Conservation (phyloP, 2,329 filamentous ascomycete species). For the Aureobasidium vineae region DNA sequence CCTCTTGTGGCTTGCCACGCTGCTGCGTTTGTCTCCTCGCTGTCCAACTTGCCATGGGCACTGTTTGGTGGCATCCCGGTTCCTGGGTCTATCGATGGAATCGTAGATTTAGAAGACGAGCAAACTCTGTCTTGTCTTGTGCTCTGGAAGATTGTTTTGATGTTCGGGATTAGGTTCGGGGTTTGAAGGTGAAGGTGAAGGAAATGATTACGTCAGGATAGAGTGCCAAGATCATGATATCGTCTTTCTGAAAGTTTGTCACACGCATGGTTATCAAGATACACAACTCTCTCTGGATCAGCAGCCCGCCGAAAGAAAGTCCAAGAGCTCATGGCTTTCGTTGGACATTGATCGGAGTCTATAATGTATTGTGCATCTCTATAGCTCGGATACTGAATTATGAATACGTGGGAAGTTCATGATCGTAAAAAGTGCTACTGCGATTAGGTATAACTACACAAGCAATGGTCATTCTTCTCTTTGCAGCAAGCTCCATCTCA, state of each 20-base stretch:
- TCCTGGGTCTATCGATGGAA: not conserved
- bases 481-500: not conserved
- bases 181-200: conserved; percentile 7
- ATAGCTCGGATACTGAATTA: not conserved
- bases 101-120: not conserved
- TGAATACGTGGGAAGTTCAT: not conserved
- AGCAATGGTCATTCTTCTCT: not conserved
- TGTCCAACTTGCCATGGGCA: conserved; percentile 57
- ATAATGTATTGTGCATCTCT: not conserved
- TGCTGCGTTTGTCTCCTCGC: conserved; percentile 66
- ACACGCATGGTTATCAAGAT: not conserved
- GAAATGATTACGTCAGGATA: conserved; percentile 11
- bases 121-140: not conserved
- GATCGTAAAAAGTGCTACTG: not conserved
- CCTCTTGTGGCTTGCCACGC: conserved; percentile 70
- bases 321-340: not conserved
- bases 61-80: conserved; percentile 14
- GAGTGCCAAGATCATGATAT: not conserved
- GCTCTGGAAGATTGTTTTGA: not conserved
- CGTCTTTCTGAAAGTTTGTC: not conserved
- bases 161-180: conserved; percentile 20
- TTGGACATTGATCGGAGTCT: not conserved
- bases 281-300: not conserved
- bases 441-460: not conserved
- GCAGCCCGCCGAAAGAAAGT: not conserved